These are phyloP conservation scores for Amesomyces nigricolor DNA, from an alignment of 2,329 filamentous ascomycete genomes.

Conservation along the genomic window DNA sequence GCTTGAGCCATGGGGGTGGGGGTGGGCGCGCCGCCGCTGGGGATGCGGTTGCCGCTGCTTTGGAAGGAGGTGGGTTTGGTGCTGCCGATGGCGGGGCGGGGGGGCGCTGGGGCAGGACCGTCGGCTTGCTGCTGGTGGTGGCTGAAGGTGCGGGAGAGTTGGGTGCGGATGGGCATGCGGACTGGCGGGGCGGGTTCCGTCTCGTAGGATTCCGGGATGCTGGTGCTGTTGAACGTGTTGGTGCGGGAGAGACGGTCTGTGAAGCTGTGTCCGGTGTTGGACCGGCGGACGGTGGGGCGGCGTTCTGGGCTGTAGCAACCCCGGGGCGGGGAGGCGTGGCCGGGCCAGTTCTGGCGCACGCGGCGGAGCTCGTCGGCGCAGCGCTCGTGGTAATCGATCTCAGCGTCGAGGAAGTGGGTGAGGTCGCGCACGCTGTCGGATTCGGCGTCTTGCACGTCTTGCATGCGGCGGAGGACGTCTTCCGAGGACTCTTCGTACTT, in stretches of 20 bases:
- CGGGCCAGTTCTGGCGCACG: slow-evolving; percentile 42
- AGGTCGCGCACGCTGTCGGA: slow-evolving; percentile 75
- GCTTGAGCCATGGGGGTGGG: slow-evolving; percentile 5
- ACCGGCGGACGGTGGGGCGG: slow-evolving; percentile 36
- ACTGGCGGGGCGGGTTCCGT: slow-evolving; percentile 28
- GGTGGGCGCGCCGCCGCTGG: slow-evolving; percentile 20
- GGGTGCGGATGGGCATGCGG: slow-evolving; percentile 34
- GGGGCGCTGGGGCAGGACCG: slow-evolving; percentile 20
- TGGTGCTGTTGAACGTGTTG: slow-evolving; percentile 37
- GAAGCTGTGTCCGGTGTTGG: slow-evolving; percentile 45
- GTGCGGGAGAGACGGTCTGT: slow-evolving; percentile 31
- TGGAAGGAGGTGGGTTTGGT: slow-evolving; percentile 26
- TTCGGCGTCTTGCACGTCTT: slow-evolving; percentile 92
- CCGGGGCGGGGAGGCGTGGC: slow-evolving; percentile 24
- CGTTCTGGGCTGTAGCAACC: slow-evolving; percentile 24
- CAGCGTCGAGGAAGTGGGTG: slow-evolving; percentile 75
- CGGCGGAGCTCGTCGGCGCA: slow-evolving; percentile 75
- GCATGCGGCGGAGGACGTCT: slow-evolving; percentile 86
- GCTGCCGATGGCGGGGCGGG: slow-evolving; percentile 32
- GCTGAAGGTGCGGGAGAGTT: slow-evolving; percentile 25
- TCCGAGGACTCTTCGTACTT: slow-evolving; percentile 96
- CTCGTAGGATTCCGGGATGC: slow-evolving; percentile 33
- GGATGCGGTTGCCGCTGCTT: slow-evolving; percentile 22
- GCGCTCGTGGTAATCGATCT: slow-evolving; percentile 86
- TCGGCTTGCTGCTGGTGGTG: slow-evolving; percentile 28